A percentile compares a stretch with the other conserved stretches of the same genome.
Evolutionary conservation across 1,139 yeast species (phyloP).

Genomic region (Saccharomyces uvarum): DNA sequence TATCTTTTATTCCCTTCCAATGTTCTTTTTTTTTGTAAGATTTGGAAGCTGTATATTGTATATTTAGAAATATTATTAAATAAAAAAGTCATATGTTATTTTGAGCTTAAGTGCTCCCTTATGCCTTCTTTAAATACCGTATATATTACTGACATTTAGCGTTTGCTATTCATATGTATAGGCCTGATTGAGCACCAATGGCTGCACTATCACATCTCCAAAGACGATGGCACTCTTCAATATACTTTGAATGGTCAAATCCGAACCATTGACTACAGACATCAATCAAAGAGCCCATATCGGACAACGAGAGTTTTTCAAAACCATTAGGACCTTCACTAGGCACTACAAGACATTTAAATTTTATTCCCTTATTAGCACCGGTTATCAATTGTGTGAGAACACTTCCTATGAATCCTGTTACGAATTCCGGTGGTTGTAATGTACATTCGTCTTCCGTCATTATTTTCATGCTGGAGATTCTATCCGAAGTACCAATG

Average conservation of each 20-base stretch:
- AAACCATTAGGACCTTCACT: slow-evolving; percentile 33
- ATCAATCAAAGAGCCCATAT: slow-evolving; percentile 26
- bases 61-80: slow-evolving; percentile 7
- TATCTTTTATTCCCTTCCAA: slow-evolving; percentile 9
- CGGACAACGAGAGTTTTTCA: slow-evolving; percentile 25
- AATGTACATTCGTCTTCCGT: slow-evolving; percentile 12
- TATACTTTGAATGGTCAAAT: slow-evolving; percentile 14
- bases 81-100: slow-evolving; percentile 1
- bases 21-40: slow-evolving; percentile 6
- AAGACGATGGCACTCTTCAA: slow-evolving; percentile 21
- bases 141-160: neutral
- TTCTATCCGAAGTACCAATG: slow-evolving; percentile 28
- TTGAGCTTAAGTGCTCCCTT: neutral
- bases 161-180: slow-evolving; percentile 17
- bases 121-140: neutral
- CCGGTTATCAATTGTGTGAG: slow-evolving; percentile 14
- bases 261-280: slow-evolving; percentile 12
- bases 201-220: slow-evolving; percentile 29
- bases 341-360: slow-evolving; percentile 18
- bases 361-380: neutral
- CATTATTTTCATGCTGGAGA: slow-evolving; percentile 17
- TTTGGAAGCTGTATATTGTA: slow-evolving; percentile 6
- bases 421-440: slow-evolving; percentile 30
- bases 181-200: slow-evolving; percentile 28
- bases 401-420: slow-evolving; percentile 28